Base-by-base conservation (phyloP, 495 filamentous ascomycete species). In the Copromyces sp. region DNA sequence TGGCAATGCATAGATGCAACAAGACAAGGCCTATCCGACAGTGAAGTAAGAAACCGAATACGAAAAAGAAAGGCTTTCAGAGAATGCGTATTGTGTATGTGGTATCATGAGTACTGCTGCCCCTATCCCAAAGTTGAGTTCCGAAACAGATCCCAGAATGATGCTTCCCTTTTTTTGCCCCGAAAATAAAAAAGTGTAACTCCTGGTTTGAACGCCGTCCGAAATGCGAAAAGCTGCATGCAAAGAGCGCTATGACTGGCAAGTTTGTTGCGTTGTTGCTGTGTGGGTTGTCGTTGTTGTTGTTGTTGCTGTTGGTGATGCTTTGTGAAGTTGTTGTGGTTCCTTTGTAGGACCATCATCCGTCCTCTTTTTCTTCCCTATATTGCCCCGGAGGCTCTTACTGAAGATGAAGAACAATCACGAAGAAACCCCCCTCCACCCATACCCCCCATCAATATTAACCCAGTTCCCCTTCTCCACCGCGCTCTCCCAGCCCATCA, bases 401-500 rank as follows among this genome's bases (percentile, higher is more conserved):
- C 35, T 37, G 35, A 70, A n/a, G 11, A 4, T 29, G 39, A 14
- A 41, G 20, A n/a, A 17, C 24, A 37, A 69, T 65, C 38, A 71
- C 45, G n/a, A 32, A 59, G 65, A 77, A 14, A 85, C 72, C 4
- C 86, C 86, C 71, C 80, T 81, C 89, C 90, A 91, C 16, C 82
- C 82, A 74, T 81, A 88, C 24, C 84, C 86, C 5, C 90, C 91
- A 78, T 94, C 92, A n/a, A 94, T 84, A 79, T 94, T 93, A 68
- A 83, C 80, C 91, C 92, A 94, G 39, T 82, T 80, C 24, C 81
- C 84, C 32, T 84, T 71, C 14, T 78, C 80, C 69, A 93, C 81
- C 32, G 86, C 89, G 6, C 80, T 84, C 24, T 93, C 89, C 92
- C 92, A 94, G 1, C 91, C 91, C 90, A 93, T 89, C 85, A 93